A percentile compares a stretch with the other conserved stretches of the same genome.
Conservation (phyloP, 441 rosid genomes). For the Breynia disticha region DNA sequence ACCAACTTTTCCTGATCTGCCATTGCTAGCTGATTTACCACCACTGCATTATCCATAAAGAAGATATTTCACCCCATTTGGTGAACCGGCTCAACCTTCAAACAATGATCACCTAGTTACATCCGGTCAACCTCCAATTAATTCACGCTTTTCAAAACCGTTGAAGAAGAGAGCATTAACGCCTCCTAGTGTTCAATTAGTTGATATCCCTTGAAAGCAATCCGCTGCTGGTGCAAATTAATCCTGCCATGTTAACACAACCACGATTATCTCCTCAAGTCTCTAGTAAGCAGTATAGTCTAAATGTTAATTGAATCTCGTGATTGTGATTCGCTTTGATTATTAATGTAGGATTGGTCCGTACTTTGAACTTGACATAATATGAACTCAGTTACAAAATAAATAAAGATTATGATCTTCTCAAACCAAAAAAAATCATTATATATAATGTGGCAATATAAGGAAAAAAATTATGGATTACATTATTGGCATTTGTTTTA, state of each 20-base stretch:
- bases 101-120: slow-evolving; percentile 43
- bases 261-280: slow-evolving; percentile 70
- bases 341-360: slow-evolving; percentile 12
- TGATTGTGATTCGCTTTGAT: background rate
- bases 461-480: too few species aligned
- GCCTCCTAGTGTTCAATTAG: slow-evolving; percentile 51
- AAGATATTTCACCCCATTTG: slow-evolving; percentile 39
- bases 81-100: slow-evolving; percentile 44
- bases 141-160: slow-evolving; percentile 52
- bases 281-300: slow-evolving; percentile 47
- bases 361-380: too few species aligned
- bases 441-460: too few species aligned
- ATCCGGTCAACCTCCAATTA: slow-evolving; percentile 47
- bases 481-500: too few species aligned
- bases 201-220: slow-evolving; percentile 60
- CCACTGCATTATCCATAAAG: slow-evolving; percentile 25
- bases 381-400: too few species aligned
- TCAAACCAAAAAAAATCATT: too few species aligned
- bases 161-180: slow-evolving; percentile 39
- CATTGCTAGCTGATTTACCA: slow-evolving; percentile 34
- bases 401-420: too few species aligned
- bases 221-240: slow-evolving; percentile 33
- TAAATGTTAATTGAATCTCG: slow-evolving; percentile 2
- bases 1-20: slow-evolving; percentile 35
- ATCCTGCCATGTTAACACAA: slow-evolving; percentile 51